phyloP scores from a whole-genome alignment of 495 filamentous ascomycete species.

The Aspergillus haitiensis region DNA sequence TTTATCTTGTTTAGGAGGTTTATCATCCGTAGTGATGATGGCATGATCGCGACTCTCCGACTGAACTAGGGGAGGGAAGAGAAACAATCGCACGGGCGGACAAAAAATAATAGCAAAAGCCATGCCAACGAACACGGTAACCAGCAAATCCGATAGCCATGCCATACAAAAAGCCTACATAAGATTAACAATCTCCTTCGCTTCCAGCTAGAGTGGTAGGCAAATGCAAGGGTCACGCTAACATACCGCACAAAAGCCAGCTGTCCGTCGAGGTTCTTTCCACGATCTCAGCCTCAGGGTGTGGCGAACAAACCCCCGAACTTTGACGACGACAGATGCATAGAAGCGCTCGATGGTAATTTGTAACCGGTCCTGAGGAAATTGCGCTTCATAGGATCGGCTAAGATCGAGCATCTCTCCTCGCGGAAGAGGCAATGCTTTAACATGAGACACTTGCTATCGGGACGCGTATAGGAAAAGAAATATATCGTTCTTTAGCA shows the following conservation, averaged over 20 bases:
- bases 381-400: constrained; percentile 79
- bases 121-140: constrained; percentile 55
- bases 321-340: constrained; percentile 70
- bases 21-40: not conserved
- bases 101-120: constrained; percentile 64
- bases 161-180: constrained; percentile 66
- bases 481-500: not conserved
- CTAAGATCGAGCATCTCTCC: constrained; percentile 74
- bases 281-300: constrained; percentile 75
- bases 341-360: constrained; percentile 80
- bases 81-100: not conserved
- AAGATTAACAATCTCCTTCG: constrained; percentile 8
- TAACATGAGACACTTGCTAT: constrained; percentile 87
- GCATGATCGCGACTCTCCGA: constrained; percentile 16
- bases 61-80: not conserved
- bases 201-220: not conserved
- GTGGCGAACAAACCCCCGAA: constrained; percentile 69
- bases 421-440: constrained; percentile 52
- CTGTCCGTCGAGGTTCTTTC: constrained; percentile 71
- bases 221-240: constrained; percentile 36
- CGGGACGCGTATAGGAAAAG: not conserved
- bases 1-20: not conserved
- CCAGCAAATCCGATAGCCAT: constrained; percentile 70
- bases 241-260: constrained; percentile 63
- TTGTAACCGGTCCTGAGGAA: constrained; percentile 81